Evolutionary conservation across 1,284 basidiomycete genomes (phyloP), one percentile per base, ranked within the genome.

Genomic region (Ustilago vetiveriae): DNA sequence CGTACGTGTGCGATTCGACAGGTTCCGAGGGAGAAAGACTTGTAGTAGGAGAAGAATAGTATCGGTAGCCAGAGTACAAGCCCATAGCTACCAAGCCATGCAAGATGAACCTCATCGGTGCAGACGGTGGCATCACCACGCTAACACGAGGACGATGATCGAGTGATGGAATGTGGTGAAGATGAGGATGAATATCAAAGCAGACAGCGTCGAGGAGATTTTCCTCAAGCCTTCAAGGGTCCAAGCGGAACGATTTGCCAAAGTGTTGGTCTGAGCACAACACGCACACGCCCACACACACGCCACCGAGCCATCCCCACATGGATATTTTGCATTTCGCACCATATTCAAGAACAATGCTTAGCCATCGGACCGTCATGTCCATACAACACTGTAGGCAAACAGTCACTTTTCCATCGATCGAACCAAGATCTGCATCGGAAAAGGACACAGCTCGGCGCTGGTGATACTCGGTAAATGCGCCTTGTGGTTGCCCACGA

Each of bases 381-480:
- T n/a, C n/a, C n/a, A n/a, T n/a, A n/a, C n/a, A n/a, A n/a, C n/a
- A n/a, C n/a, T n/a, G n/a, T n/a, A n/a, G n/a, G n/a, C n/a, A n/a
- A n/a, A n/a, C n/a, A n/a, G n/a, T n/a, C n/a, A n/a, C n/a, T n/a
- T n/a, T n/a, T n/a, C n/a, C n/a, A n/a, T n/a, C n/a, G n/a, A n/a
- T n/a, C n/a, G 40, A 4, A 40, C 29, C 16, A 45, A 8, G 16
- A 59, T 46, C 2, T 27, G 30, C 9, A 64, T 24, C 6, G 66
- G 52, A 37, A 36, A 69, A 1, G 60, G 38, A 24, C 42, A 47
- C 16, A 69, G 27, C 13, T 55, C 55, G 1, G 52, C 43, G 17
- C 51, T 39, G 9, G 36, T 16, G 11, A 58, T 46, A 3, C 60
- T 26, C 2, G 66, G 66, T 11, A 69, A n/a, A 37, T 69, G 59